phyloP scores from a whole-genome alignment of 2,329 filamentous ascomycete species.

The Botrytis porri region DNA sequence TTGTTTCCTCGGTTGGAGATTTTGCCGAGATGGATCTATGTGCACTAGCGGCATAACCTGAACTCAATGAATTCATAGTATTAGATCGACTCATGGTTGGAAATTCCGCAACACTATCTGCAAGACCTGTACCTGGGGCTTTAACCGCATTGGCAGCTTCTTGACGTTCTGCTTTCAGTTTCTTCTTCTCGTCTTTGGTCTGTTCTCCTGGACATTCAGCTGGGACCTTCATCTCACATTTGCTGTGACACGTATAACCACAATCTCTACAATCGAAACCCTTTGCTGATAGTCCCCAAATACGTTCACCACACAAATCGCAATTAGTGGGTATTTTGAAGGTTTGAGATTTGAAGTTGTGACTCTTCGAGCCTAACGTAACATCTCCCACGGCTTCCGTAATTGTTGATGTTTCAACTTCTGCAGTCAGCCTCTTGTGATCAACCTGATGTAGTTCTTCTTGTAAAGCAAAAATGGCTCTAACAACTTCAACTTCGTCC shows the following conservation, averaged over 20 bases:
- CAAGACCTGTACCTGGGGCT: constrained; percentile 33
- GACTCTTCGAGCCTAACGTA: constrained; percentile 86
- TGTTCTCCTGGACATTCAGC: constrained; percentile 93
- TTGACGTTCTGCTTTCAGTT: constrained; percentile 82
- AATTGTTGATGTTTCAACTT: constrained; percentile 91
- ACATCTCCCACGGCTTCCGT: constrained; percentile 89
- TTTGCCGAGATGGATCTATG: constrained; percentile 67
- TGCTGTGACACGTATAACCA: constrained; percentile 96
- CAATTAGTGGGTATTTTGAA: constrained; percentile 99
- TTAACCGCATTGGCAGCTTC: constrained; percentile 59
- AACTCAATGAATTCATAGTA: constrained; percentile 87
- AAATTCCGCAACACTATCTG: constrained; percentile 56
- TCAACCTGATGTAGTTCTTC: constrained; percentile 84
- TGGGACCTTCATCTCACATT: constrained; percentile 98
- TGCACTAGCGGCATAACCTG: constrained; percentile 78
- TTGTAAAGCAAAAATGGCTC: constrained; percentile 77
- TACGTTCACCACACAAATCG: constrained; percentile 91
- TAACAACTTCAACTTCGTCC: constrained; percentile 82
- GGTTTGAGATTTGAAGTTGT: constrained; percentile 98
- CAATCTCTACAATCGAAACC: constrained; percentile 95
- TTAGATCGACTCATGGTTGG: constrained; percentile 71
- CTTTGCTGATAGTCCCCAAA: constrained; percentile 96
- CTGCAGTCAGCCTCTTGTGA: constrained; percentile 77
- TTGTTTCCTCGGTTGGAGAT: constrained; percentile 51
- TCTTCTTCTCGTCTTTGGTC: constrained; percentile 92